Conservation (phyloP, 148 eudicot species). For the Camellia sinensis region DNA sequence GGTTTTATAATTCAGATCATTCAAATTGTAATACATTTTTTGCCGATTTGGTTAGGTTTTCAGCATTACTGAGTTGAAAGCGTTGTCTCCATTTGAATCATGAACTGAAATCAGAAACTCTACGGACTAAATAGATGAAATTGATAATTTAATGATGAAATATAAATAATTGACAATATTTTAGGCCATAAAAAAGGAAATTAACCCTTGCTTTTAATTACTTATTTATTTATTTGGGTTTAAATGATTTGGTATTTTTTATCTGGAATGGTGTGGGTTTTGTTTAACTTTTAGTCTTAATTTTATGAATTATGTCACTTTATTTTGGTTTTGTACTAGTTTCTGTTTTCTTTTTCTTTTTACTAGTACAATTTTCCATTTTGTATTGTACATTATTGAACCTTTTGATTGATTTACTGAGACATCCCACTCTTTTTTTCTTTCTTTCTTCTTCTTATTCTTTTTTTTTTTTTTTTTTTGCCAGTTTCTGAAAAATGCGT, state of each 20-base stretch:
- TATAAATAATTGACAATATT: too few species aligned
- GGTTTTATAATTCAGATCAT: too few species aligned
- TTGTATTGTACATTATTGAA: neutral
- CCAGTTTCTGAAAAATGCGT: neutral
- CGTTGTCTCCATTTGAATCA: too few species aligned
- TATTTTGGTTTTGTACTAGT: constrained; percentile 10
- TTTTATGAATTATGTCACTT: neutral
- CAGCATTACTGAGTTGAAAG: too few species aligned
- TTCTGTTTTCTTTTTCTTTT: neutral
- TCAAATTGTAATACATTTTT: too few species aligned
- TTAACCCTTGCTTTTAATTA: too few species aligned
- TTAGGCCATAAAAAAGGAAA: too few species aligned
- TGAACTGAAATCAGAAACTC: too few species aligned
- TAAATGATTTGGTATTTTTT: constrained; percentile 2
- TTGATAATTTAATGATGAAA: too few species aligned
- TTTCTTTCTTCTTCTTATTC: too few species aligned
- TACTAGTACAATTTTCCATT: neutral
- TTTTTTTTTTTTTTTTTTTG: neutral
- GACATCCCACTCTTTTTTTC: neutral
- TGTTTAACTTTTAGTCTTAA: neutral
- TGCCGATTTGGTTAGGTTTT: too few species aligned
- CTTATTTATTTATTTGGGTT: neutral
- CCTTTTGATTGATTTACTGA: constrained; percentile 7
- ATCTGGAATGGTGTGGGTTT: constrained; percentile 16
- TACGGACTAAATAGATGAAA: too few species aligned